Base-by-base conservation (phyloP, 371 early-diverging fungal genomes). In the Mortierella sp. region DNA sequence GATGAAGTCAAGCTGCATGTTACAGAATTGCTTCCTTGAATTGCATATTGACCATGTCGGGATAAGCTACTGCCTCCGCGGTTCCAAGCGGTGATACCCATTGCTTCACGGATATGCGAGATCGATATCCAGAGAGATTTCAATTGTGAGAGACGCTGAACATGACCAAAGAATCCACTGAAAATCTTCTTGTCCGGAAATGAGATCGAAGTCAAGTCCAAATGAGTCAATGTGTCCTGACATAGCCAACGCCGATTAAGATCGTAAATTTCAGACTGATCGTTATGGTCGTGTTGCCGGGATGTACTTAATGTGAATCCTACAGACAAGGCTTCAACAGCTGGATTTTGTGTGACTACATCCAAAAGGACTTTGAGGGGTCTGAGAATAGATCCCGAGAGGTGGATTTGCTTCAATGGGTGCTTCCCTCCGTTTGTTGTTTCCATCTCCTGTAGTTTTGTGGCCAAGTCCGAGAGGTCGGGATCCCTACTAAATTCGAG, bases 131-230 rank as follows among this genome's bases (percentile, higher is more conserved):
- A 54, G 21, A 66, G 55, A 2, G 67, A 59, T 19, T 49, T 30
- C 2, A 66, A 42, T 9, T 41, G 38, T 2, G 67, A 12, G 10
- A 66, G 54, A n/a, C 47, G 54, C 27, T 66, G 67, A 30, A 66
- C 54, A 43, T 59, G 67, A 23, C 47, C 52, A 54, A 66, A 54
- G 24, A 66, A 58, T n/a, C 27, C 18, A 34, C 60, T 49, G 23
- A 66, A 54, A 5, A 26, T 21, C 2, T 6, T 16, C 21, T 34
- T 34, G 54, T 47, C 54, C 13, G 54, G 27, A 28, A 66, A 59
- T 31, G 49, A 46, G 27, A 66, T 42, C 7, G 48, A 47, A 8
- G 60, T 66, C 55, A 66, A 21, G n/a, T 66, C 67, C 49, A 66
- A 49, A 39, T 47, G 49, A 9, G 23, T 10, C 28, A 66, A 54